Percentiles rank a stretch among this genome's conserved stretches.
phyloP scores from a whole-genome alignment of 805 yeast genomes.

The Candida odintsovae region DNA sequence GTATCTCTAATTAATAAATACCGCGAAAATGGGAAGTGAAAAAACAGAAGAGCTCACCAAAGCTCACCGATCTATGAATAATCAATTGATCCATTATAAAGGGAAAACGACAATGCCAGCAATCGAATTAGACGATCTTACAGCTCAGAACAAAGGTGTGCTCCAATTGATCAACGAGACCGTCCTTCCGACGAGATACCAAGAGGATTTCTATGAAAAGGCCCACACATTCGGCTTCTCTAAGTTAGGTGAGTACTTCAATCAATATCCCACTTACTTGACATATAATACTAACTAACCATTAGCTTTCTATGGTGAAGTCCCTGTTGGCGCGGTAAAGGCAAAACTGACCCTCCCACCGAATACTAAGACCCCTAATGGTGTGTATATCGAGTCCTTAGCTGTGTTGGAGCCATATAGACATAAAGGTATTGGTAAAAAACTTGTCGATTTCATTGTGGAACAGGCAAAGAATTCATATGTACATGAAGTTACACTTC shows the following conservation, averaged over 20 bases:
- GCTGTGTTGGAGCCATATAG: conserved; percentile 66
- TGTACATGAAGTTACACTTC: conserved; percentile 47
- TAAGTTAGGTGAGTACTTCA: conserved; percentile 34
- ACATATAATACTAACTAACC: conserved; percentile 1
- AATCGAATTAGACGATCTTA: conserved; percentile 51
- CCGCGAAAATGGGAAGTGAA: too few relatives aligned
- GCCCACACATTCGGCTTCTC: conserved; percentile 45
- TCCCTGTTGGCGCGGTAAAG: conserved; percentile 75
- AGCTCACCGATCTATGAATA: not conserved
- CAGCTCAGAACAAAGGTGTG: conserved; percentile 53
- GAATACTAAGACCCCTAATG: conserved; percentile 42
- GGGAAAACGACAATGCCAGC: conserved; percentile 11
- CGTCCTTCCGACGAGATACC: conserved; percentile 45
- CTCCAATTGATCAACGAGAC: conserved; percentile 50
- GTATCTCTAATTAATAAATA: too few relatives aligned
- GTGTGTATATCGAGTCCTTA: conserved; percentile 58
- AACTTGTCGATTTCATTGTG: conserved; percentile 50
- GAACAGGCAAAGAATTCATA: conserved; percentile 49
- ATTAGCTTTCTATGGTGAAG: conserved; percentile 59
- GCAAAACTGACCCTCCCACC: conserved; percentile 43
- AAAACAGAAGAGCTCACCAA: not conserved
- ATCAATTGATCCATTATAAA: not conserved
- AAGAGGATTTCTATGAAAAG: conserved; percentile 47
- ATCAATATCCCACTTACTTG: not conserved
- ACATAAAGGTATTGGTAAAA: conserved; percentile 53